Evolutionary conservation across 495 filamentous ascomycete species (phyloP), one percentile per base, ranked within the genome.

Genomic region (Aspergillus olivimuriae): DNA sequence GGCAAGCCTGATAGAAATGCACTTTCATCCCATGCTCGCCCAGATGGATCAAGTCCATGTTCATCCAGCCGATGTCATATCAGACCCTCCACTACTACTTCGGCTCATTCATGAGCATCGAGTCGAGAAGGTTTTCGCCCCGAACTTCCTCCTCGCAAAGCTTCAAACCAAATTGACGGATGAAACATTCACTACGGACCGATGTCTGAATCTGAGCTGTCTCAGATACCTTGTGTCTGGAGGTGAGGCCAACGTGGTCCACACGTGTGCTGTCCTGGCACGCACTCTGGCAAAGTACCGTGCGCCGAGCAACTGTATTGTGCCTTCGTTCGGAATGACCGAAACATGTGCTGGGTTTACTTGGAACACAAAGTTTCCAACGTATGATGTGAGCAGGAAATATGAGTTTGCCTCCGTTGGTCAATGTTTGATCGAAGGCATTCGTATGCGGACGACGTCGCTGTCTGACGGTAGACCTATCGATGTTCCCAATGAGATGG

Each of bases 301-400:
- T 1, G 70, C 65, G 1, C 59, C 54, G 1, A 2, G 4, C 1
- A 52, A 68, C 32, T 61, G 75, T 4, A 57, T 82, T 24, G 46
- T 40, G 1, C 63, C 76, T 2, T 63, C 59, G 1, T 78, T 78
- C 31, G 73, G 75, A 12, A 77, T 79, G 75, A 79, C 75, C 0
- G 75, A 79, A 51, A 78, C 74, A 0, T 77, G 73, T 41, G 70
- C 69, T 4, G 69, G 73, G 2, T 39, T 46, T n/a, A 79, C 73
- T 35, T 65, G 52, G 62, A 71, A 61, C 34, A 17, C 15, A 1
- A 8, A 53, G 3, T 70, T 56, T 20, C 69, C 68, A 0, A 24
- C 8, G 3, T 66, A 62, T 34, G 73, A 77, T 18, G 10, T 59
- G 2, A n/a, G 16, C 4, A 19, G 41, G 8, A 35, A 38, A 4